Evolutionary conservation across 345 rosid species (phyloP).

Genomic region (Eutrema yunnanense): DNA sequence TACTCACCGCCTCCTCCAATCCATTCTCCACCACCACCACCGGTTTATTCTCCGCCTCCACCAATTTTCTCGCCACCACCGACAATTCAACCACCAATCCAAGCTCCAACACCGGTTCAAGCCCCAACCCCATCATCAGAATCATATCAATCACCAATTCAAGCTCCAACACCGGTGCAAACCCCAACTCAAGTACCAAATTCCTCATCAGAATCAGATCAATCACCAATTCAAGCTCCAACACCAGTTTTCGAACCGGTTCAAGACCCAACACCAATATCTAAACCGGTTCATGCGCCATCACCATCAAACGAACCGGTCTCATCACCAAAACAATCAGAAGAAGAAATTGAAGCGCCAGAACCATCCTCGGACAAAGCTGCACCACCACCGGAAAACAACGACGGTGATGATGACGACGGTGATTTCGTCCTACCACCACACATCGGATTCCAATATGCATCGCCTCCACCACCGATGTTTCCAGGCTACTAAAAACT

Average conservation of each 20-base stretch:
- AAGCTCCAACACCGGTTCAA: conserved; percentile 8
- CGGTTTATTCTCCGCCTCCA: conserved; percentile 24
- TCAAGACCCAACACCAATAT: not conserved
- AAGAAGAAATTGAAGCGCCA: conserved; percentile 7
- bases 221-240: not conserved
- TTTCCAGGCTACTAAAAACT: conserved; percentile 48
- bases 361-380: not conserved
- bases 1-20: conserved; percentile 12
- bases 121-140: not conserved
- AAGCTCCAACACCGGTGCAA: conserved; percentile 4
- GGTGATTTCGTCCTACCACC: conserved; percentile 38
- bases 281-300: not conserved
- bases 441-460: conserved; percentile 41
- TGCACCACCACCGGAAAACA: conserved; percentile 1
- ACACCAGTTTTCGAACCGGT: conserved; percentile 1
- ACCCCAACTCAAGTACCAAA: not conserved
- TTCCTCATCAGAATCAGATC: not conserved
- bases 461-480: conserved; percentile 64
- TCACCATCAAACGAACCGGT: conserved; percentile 9
- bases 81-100: conserved; percentile 5
- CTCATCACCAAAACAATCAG: conserved; percentile 18
- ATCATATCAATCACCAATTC: not conserved
- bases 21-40: conserved; percentile 22
- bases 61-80: conserved; percentile 17
- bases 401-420: not conserved